phyloP scores from a whole-genome alignment of 2,329 filamentous ascomycete genomes.

The Davidsoniella eucalypti region DNA sequence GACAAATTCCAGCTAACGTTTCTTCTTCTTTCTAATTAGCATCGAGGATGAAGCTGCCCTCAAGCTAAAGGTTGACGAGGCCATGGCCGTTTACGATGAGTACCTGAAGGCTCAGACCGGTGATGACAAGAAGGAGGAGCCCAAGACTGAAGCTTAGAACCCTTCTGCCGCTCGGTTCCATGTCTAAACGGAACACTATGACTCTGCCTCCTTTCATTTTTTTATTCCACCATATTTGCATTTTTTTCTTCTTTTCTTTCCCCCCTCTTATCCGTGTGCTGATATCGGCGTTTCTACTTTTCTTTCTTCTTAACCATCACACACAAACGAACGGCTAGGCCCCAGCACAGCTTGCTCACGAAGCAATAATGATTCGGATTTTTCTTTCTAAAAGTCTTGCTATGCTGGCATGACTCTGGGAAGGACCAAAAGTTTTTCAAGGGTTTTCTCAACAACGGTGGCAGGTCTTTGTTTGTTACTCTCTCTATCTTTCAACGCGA shows the following conservation, averaged over 20 bases:
- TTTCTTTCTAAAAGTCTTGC: constrained; percentile 2
- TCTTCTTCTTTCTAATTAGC: constrained; percentile 29
- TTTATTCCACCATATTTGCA: background rate
- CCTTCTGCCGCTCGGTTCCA: background rate
- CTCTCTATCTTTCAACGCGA: constrained; percentile 4
- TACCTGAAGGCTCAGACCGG: constrained; percentile 74
- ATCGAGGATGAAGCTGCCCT: constrained; percentile 81
- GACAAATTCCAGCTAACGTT: too few species aligned
- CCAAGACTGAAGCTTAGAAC: constrained; percentile 26
- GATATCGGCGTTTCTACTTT: constrained; percentile 3
- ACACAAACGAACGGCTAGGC: constrained; percentile 6
- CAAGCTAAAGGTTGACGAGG: constrained; percentile 91
- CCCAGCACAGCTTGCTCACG: constrained; percentile 4
- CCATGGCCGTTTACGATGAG: constrained; percentile 92
- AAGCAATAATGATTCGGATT: constrained; percentile 8
- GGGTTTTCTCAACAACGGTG: constrained; percentile 9
- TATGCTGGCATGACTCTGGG: background rate
- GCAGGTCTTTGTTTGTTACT: constrained; percentile 11
- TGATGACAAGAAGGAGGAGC: constrained; percentile 33
- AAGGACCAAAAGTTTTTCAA: constrained; percentile 10
- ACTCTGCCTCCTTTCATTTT: background rate
- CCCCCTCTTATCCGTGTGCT: constrained; percentile 2
- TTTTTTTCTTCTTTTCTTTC: background rate
- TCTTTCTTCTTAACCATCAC: background rate
- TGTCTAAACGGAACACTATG: background rate